Evolutionary conservation across 2,329 filamentous ascomycete species (phyloP), one percentile per base, ranked within the genome.

Genomic region (Fonsecaea erecta): DNA sequence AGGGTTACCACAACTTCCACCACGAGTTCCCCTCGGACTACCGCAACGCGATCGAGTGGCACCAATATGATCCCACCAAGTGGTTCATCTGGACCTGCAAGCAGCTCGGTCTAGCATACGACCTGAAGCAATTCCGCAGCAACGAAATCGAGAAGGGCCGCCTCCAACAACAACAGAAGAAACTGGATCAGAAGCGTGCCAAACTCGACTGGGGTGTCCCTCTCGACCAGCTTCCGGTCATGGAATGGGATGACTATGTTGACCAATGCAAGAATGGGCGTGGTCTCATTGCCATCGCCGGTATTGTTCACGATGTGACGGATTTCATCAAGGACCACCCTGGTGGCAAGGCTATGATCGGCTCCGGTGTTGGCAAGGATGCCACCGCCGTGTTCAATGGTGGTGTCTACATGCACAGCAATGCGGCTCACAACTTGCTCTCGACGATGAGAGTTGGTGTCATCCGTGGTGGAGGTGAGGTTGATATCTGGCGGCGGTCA

Each of bases 1-100:
- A 93, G 80, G 92, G 92, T 32, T 96, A 96, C 82, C 92, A 96
- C 85, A 96, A 96, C 85, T 96, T 96, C 85, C 92, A 96, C 81
- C 92, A 96, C 84, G 92, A 96, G 79, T 96, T 96, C 81, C 92
- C 92, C 61, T 94, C 91, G 11, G 92, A 96, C 79, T 96, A 95
- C 86, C 91, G 92, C 77, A 96, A 96, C 77, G 92, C 91, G 68
- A 94, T 95, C 72, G 84, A 92, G 79, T 96, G 92, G 91, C 90
- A 88, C 81, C 92, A 96, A 81, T 96, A 96, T 75, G 92, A 96
- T 77, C 92, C 92, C 53, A 96, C 92, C 77, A 96, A 96, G 83
- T 95, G 92, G 91, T 85, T 82, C 76, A 96, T 96, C 82, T 92
- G 88, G 88, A 74, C 83, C 65, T 93, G 90, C 89, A 95, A 94